These are phyloP conservation scores for Euphorbia tirucalli DNA, from an alignment of 345 rosid genomes.

Conservation along the genomic window DNA sequence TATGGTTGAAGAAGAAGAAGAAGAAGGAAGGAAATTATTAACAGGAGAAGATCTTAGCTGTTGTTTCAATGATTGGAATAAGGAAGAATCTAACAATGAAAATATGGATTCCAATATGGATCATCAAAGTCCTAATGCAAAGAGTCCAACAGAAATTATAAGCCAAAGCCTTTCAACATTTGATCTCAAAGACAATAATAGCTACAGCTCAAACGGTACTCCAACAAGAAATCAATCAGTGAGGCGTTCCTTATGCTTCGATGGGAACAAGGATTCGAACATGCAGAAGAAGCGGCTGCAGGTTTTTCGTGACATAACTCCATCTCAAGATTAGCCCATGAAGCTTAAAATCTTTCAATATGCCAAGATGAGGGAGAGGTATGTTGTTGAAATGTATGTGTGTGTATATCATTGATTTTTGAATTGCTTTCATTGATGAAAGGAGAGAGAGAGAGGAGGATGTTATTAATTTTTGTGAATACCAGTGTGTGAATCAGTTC, in stretches of 20 bases:
- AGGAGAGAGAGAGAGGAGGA: too few relatives aligned
- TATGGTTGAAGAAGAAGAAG: conserved; percentile 69
- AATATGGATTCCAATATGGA: conserved; percentile 42
- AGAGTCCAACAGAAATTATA: conserved; percentile 23
- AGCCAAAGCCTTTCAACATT: conserved; percentile 29
- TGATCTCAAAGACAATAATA: conserved; percentile 20
- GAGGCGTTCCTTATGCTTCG: conserved; percentile 35
- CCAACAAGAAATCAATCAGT: conserved; percentile 20
- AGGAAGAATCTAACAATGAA: too few relatives aligned
- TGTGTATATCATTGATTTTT: background rate
- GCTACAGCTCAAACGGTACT: conserved; percentile 8
- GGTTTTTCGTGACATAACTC: conserved; percentile 59
- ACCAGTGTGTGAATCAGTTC: too few relatives aligned
- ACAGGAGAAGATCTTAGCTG: conserved; percentile 10
- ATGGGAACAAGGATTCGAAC: conserved; percentile 10
- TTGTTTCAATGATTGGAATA: conserved; percentile 9
- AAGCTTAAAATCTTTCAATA: too few relatives aligned
- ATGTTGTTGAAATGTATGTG: too few relatives aligned
- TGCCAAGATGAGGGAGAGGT: too few relatives aligned
- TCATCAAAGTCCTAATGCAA: conserved; percentile 15
- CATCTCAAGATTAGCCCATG: conserved; percentile 37
- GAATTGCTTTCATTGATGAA: too few relatives aligned
- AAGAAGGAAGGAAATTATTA: background rate
- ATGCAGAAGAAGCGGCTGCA: conserved; percentile 36
- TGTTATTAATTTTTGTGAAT: too few relatives aligned